A percentile compares a stretch with the other conserved stretches of the same genome.
Evolutionary conservation across 768 basidiomycete species (phyloP).

Genomic region (Lactarius quietus): DNA sequence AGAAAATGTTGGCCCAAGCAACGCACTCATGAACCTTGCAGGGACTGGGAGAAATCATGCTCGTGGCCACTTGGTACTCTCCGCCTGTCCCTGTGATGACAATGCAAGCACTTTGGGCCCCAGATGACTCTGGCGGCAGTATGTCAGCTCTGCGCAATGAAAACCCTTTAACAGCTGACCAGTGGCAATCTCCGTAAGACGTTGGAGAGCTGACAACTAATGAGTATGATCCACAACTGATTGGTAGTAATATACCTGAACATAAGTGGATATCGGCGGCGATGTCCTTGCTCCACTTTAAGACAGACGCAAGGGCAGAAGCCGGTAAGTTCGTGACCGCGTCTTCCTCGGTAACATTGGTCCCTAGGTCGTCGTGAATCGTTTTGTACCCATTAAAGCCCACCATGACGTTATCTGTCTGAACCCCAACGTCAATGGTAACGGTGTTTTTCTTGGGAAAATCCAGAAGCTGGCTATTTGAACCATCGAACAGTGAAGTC

Average conservation of each 20-base stretch:
- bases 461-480: slow-evolving; percentile 44
- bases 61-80: slow-evolving; percentile 68
- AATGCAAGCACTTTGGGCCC: slow-evolving; percentile 64
- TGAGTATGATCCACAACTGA: slow-evolving; percentile 26
- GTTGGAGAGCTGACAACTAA: slow-evolving; percentile 45
- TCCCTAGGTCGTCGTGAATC: slow-evolving; percentile 33
- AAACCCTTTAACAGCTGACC: slow-evolving; percentile 36
- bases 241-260: slow-evolving; percentile 41
- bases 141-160: not conserved
- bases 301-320: slow-evolving; percentile 60
- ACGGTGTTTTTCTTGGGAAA: slow-evolving; percentile 54
- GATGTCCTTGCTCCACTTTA: slow-evolving; percentile 73
- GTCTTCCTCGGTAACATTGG: slow-evolving; percentile 46
- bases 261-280: slow-evolving; percentile 68
- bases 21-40: slow-evolving; percentile 70
- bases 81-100: slow-evolving; percentile 67
- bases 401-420: slow-evolving; percentile 43
- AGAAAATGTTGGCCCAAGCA: not conserved
- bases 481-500: slow-evolving; percentile 45
- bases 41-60: slow-evolving; percentile 52
- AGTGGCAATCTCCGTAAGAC: slow-evolving; percentile 68
- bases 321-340: slow-evolving; percentile 54
- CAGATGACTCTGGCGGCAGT: slow-evolving; percentile 49
- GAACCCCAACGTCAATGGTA: slow-evolving; percentile 58
- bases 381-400: slow-evolving; percentile 34